phyloP scores from a whole-genome alignment of 345 rosid genomes.

The Hibiscus mutabilis region DNA sequence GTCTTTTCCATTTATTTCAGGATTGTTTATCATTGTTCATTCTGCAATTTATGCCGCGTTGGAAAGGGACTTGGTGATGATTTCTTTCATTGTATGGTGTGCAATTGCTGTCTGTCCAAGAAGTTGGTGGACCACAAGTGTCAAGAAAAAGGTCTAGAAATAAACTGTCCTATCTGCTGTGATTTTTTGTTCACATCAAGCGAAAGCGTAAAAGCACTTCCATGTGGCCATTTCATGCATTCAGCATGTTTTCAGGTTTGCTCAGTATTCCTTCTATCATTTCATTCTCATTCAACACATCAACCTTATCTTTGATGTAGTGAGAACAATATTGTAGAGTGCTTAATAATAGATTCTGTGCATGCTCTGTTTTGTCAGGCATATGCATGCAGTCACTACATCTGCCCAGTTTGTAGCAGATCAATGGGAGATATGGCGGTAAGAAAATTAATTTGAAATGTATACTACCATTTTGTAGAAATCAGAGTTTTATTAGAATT shows the following conservation, averaged over 20 bases:
- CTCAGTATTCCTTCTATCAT: not conserved
- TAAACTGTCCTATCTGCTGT: constrained; percentile 58
- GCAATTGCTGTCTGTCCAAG: constrained; percentile 55
- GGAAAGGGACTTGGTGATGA: constrained; percentile 59
- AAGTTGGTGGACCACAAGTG: constrained; percentile 54
- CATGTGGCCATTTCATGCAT: constrained; percentile 65
- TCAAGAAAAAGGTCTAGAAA: constrained; percentile 55
- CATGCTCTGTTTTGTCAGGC: constrained; percentile 32
- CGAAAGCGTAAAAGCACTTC: constrained; percentile 47
- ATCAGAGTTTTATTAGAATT: too few species aligned
- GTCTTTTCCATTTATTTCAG: constrained; percentile 24
- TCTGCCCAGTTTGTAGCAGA: constrained; percentile 59
- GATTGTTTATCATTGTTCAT: constrained; percentile 53
- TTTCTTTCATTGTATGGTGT: constrained; percentile 60
- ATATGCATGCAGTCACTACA: constrained; percentile 54
- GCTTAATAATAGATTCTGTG: constrained; percentile 11
- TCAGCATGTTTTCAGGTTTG: constrained; percentile 58
- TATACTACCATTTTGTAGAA: not conserved
- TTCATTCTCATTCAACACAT: not conserved
- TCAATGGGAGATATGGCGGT: constrained; percentile 62
- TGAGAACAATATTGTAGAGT: not conserved
- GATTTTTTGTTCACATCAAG: constrained; percentile 54
- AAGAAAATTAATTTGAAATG: constrained; percentile 13
- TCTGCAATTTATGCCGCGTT: constrained; percentile 56
- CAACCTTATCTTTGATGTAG: constrained; percentile 1